Evolutionary conservation across 495 filamentous ascomycete genomes (phyloP).

Genomic region (Parachaetomium inaequale): DNA sequence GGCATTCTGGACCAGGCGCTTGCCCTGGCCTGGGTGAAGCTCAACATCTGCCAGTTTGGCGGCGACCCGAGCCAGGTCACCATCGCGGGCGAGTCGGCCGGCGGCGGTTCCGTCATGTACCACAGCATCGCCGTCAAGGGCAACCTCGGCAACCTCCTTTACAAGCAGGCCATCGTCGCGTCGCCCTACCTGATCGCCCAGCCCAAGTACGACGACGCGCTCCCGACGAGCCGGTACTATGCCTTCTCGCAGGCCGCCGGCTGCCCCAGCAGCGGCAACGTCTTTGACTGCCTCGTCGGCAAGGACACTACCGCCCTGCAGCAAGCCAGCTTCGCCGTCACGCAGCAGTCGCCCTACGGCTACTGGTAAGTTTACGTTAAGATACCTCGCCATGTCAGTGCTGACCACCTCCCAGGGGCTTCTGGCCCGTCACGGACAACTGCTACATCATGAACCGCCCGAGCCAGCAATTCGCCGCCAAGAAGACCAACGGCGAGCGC

Average conservation of each 20-base stretch:
- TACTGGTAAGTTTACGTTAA: constrained; percentile 20
- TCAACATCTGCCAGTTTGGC: constrained; percentile 64
- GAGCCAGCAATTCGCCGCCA: constrained; percentile 47
- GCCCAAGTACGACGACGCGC: constrained; percentile 42
- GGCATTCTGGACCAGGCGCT: constrained; percentile 57
- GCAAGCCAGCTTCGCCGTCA: constrained; percentile 50
- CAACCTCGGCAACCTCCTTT: constrained; percentile 26
- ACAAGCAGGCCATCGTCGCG: constrained; percentile 27
- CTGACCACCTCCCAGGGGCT: constrained; percentile 36
- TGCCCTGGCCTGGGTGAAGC: constrained; percentile 69
- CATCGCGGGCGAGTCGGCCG: constrained; percentile 67
- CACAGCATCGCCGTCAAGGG: constrained; percentile 28
- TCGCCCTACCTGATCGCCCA: constrained; percentile 33
- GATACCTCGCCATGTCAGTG: not conserved
- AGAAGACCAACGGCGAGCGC: constrained; percentile 51
- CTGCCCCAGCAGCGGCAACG: constrained; percentile 42
- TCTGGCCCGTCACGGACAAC: constrained; percentile 63
- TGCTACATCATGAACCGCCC: constrained; percentile 52
- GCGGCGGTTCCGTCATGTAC: constrained; percentile 49
- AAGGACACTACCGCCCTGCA: constrained; percentile 51
- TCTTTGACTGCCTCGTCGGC: constrained; percentile 52
- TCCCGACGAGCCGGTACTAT: constrained; percentile 49
- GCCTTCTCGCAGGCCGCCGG: constrained; percentile 52
- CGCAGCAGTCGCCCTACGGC: constrained; percentile 36
- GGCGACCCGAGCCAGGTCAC: constrained; percentile 65